phyloP scores from a whole-genome alignment of 441 rosid species.

The Erodium chrysanthum region DNA sequence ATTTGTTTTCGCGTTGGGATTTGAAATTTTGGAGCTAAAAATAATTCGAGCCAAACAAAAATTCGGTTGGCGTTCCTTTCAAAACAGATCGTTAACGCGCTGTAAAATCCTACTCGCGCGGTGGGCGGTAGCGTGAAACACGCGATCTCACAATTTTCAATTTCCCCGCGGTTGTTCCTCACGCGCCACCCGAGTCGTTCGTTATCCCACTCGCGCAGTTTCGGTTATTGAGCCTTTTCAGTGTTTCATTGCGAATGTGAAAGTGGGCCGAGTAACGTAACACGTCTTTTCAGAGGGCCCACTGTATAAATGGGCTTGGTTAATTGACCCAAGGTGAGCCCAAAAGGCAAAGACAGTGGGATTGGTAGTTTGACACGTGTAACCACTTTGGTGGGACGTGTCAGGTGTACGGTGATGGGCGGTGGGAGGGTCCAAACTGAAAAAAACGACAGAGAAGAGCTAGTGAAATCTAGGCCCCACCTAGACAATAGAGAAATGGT shows the following conservation, averaged over 20 bases:
- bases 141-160: background rate
- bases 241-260: no score
- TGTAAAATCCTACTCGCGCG: background rate
- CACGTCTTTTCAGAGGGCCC: background rate
- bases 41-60: conserved; percentile 3
- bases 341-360: background rate
- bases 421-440: background rate
- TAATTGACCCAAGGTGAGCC: background rate
- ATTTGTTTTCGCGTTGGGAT: no score
- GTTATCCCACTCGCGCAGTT: no score
- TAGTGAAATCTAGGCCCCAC: no score
- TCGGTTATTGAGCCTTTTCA: no score
- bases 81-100: background rate
- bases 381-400: background rate
- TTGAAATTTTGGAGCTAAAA: background rate
- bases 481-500: background rate
- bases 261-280: background rate
- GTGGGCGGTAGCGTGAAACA: background rate
- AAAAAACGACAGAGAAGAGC: no score
- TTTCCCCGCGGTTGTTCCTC: background rate
- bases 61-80: conserved; percentile 1
- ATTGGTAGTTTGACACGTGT: background rate
- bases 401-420: background rate
- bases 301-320: background rate
- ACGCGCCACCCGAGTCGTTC: background rate